phyloP scores from a whole-genome alignment of 2,329 filamentous ascomycete genomes.

The Aspergillus ruber region DNA sequence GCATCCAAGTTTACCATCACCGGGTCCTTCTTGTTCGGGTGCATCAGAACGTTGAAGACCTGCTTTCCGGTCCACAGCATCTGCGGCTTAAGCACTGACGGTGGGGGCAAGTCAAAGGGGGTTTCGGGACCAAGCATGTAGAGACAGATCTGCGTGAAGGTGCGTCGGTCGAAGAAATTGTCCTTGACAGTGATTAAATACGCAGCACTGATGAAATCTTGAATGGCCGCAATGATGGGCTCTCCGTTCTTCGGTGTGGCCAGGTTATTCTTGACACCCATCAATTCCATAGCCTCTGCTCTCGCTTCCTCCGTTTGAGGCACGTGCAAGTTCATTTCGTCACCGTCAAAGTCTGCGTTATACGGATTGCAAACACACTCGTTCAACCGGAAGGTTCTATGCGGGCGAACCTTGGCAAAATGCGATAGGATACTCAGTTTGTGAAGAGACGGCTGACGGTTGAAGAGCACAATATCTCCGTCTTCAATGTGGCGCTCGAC shows the following conservation, averaged over 20 bases:
- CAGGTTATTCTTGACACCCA: constrained; percentile 97
- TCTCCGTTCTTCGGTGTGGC: constrained; percentile 96
- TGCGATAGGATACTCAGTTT: constrained; percentile 98
- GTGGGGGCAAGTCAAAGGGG: constrained; percentile 76
- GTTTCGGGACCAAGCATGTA: constrained; percentile 84
- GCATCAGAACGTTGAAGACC: constrained; percentile 85
- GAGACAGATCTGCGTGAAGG: constrained; percentile 82
- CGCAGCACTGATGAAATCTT: constrained; percentile 96
- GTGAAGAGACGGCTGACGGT: constrained; percentile 93
- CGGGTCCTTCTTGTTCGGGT: constrained; percentile 74
- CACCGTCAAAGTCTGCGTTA: constrained; percentile 97
- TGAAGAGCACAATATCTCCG: constrained; percentile 93
- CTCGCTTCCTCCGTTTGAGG: constrained; percentile 96
- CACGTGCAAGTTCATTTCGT: constrained; percentile 98
- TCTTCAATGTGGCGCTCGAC: constrained; percentile 95
- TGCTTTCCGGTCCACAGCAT: constrained; percentile 96
- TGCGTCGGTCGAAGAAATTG: constrained; percentile 79
- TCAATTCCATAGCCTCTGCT: constrained; percentile 88
- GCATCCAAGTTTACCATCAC: constrained; percentile 90
- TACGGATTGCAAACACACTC: constrained; percentile 98
- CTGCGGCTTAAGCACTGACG: constrained; percentile 77
- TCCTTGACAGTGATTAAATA: constrained; percentile 90
- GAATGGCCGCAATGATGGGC: constrained; percentile 96
- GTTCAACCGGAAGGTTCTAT: constrained; percentile 93
- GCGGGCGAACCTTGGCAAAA: constrained; percentile 84